Evolutionary conservation across 768 basidiomycete species (phyloP), one percentile per base, ranked within the genome.

Genomic region (Chalciporus chontae): DNA sequence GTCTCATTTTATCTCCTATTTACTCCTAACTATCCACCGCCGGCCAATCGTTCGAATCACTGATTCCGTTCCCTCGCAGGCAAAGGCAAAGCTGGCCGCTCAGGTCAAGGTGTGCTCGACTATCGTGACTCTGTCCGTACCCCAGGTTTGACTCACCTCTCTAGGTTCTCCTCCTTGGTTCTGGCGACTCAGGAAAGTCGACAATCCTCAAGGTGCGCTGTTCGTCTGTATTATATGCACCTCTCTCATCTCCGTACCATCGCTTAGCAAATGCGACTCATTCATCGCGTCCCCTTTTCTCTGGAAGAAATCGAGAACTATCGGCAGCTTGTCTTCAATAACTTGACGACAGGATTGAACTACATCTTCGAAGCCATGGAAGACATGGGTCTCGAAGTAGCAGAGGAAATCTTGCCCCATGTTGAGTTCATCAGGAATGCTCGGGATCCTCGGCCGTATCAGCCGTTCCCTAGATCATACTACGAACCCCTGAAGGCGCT

Each of bases 181-280:
- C 94, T 38, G 94, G 94, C 24, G 94, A 95, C 65, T 90, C 87
- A 27, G 94, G 94, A 19, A 97, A 96, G 70, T 90, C 88, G 6
- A 96, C 94, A 8, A 78, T 96, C 61, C 77, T 94, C 67, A 94
- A 93, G 76, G 87, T 86, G 65, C 29, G 43, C 51, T 24, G 17
- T 19, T n/a, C 38, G n/a, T n/a, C 19, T 8, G 8, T 1, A 4
- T 4, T 15, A 5, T 43, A 13, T 13, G 8, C 37, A 10, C 27
- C 19, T 11, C n/a, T 38, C 47, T 60, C 40, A 57, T 40, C 13
- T 21, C 8, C 5, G 15, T 23, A 32, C 41, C 39, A 3, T 19
- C 5, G 11, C 19, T 18, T 52, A 94, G 88, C 94, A 98, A 86
- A 98, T 97, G 94, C 85, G 94, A 34, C 75, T 96, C 34, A 96